Base-by-base conservation (phyloP, 192 early-diverging fungal species). In the Paraglomus brasilianum region DNA sequence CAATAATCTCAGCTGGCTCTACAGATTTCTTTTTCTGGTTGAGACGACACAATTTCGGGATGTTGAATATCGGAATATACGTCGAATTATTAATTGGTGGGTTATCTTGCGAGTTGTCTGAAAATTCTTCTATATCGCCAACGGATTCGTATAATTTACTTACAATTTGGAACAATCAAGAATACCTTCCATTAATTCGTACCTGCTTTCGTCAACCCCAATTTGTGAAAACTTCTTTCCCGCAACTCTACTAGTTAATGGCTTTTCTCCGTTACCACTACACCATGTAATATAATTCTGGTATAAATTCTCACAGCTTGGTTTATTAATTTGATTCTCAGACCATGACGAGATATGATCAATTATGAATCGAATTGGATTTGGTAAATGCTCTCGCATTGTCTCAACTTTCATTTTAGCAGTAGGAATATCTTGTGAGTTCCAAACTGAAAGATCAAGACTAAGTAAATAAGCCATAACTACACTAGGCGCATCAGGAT, bases 391-490 rank as follows among this genome's bases (percentile, higher is more conserved):
- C 0, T 40, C 40, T 5, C 0, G 40, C 40, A 39, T 59, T 59
- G 14, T 59, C 0, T 42, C 57, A 2, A 0, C 36, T 59, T 19
- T 59, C 57, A 59, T 59, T 59, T 59, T 59, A 10, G 57, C 39
- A 59, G 14, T 14, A 43, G 40, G 14, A n/a, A 59, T 59, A n/a
- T 43, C 19, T 60, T 42, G 58, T n/a, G 40, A 36, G 8, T 19
- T 60, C 58, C 58, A 60, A 60, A 39, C 13, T 60, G 15, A 60
- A 1, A 60, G 15, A 10, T 43, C 57, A 0, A 13, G 38, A 8
- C 9, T 60, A 5, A 60, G 10, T 60, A 60, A 60, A 41, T 60
- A 60, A 41, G 7, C 43, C 15, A 60, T 60, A 5, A 60, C 15
- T 19, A 43, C 21, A 60, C 4, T 1, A 42, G 58, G 52, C 10